These are phyloP conservation scores for Cercospora berteroae DNA, from an alignment of 2,329 filamentous ascomycete species.

Conservation along the genomic window DNA sequence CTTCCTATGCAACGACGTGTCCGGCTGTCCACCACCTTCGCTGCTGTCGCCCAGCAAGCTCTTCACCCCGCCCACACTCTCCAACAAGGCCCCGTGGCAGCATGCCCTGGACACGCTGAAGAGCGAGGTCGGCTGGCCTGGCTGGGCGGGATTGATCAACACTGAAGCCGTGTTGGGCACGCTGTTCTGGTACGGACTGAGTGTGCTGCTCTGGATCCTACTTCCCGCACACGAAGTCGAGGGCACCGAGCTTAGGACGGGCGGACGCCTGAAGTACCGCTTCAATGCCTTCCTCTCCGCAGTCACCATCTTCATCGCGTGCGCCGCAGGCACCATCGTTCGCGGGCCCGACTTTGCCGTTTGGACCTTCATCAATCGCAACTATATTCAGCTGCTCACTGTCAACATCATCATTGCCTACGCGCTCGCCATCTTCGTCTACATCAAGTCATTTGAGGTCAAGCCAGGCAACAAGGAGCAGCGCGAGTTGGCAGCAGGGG, in stretches of 20 bases:
- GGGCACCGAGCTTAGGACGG: slow-evolving; percentile 67
- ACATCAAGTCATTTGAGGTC: slow-evolving; percentile 77
- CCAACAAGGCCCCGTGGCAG: slow-evolving; percentile 33
- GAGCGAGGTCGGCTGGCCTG: slow-evolving; percentile 79
- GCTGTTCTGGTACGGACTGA: slow-evolving; percentile 74
- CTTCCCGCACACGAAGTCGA: slow-evolving; percentile 71
- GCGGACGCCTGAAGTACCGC: slow-evolving; percentile 76
- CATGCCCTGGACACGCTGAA: slow-evolving; percentile 68
- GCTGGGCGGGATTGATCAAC: slow-evolving; percentile 68
- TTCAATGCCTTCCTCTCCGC: slow-evolving; percentile 73
- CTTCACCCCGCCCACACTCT: slow-evolving; percentile 32
- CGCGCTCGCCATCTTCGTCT: slow-evolving; percentile 71
- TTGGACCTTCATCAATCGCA: slow-evolving; percentile 91
- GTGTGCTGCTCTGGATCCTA: slow-evolving; percentile 69
- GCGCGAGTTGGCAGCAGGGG: slow-evolving; percentile 78
- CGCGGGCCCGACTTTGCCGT: slow-evolving; percentile 80
- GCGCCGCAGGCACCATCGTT: slow-evolving; percentile 69
- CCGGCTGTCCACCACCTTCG: slow-evolving; percentile 84
- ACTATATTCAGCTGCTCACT: slow-evolving; percentile 82
- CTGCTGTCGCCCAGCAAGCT: slow-evolving; percentile 70
- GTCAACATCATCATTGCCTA: slow-evolving; percentile 77
- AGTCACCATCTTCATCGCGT: slow-evolving; percentile 67
- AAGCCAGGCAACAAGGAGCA: slow-evolving; percentile 68
- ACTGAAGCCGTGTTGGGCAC: slow-evolving; percentile 67
- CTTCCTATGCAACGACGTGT: slow-evolving; percentile 88